These are phyloP conservation scores for Sarocladium kiliense DNA, from an alignment of 2,329 filamentous ascomycete species.

Conservation along the genomic window DNA sequence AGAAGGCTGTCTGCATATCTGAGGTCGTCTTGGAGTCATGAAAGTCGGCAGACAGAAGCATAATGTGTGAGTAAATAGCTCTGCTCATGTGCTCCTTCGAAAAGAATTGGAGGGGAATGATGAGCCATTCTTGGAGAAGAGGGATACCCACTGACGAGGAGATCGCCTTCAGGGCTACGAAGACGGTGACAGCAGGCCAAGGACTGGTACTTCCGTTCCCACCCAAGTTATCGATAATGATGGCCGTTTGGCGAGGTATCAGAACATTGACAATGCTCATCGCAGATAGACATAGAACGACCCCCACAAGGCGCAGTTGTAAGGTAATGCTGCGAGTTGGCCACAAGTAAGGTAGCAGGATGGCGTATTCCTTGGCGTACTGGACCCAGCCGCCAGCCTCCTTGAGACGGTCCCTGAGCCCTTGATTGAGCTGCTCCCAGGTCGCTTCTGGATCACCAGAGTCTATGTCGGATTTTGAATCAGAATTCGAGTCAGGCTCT, in stretches of 20 bases:
- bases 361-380: slow-evolving; percentile 68
- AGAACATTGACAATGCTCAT: slow-evolving; percentile 71
- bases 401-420: slow-evolving; percentile 63
- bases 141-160: slow-evolving; percentile 51
- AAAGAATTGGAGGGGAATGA: slow-evolving; percentile 54
- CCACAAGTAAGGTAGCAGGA: slow-evolving; percentile 77
- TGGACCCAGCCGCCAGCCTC: slow-evolving; percentile 72
- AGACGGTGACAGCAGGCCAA: slow-evolving; percentile 48
- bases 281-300: slow-evolving; percentile 62
- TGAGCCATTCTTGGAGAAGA: slow-evolving; percentile 49
- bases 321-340: slow-evolving; percentile 61
- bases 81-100: slow-evolving; percentile 48
- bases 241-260: slow-evolving; percentile 75
- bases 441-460: slow-evolving; percentile 42
- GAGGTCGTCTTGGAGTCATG: slow-evolving; percentile 57
- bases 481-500: slow-evolving; percentile 37
- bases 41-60: slow-evolving; percentile 56
- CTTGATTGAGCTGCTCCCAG: slow-evolving; percentile 45
- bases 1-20: slow-evolving; percentile 53
- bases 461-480: slow-evolving; percentile 34
- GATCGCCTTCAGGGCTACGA: slow-evolving; percentile 45
- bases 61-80: slow-evolving; percentile 54
- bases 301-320: slow-evolving; percentile 62
- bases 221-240: slow-evolving; percentile 66
- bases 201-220: slow-evolving; percentile 40